Evolutionary conservation across 2,329 filamentous ascomycete species (phyloP), one percentile per base, ranked within the genome.

Genomic region (Penicillium sp.): DNA sequence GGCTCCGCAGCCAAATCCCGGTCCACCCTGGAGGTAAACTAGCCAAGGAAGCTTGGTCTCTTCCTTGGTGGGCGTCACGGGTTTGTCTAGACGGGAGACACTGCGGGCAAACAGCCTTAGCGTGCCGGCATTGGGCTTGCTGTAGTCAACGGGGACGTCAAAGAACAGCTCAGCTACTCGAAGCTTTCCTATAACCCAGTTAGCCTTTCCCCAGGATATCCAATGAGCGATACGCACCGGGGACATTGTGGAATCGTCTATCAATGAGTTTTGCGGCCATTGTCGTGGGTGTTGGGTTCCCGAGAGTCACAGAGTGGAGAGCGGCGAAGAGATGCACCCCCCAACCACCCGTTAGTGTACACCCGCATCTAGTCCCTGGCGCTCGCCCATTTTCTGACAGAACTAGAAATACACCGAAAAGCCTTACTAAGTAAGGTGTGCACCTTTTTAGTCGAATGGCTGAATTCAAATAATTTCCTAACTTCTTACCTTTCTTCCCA

Each of bases 11-110:
- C 85, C 83, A 61, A 86, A 83, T 3, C 90, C 90, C 0, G 90
- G 91, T 0, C 91, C 91, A 53, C 91, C 91, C 71, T 94, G 85
- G 11, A 95, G 77, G 64, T 85, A 95, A 51, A 90, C 76, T 40
- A 74, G 70, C 77, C 78, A 84, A 52, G 81, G 81, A 8, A 79
- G 64, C 52, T 78, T 74, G 40, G 71, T 68, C 29, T 72, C 69
- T 16, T 71, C 69, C 20, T 74, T 72, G n/a, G 64, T 56, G 1
- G 61, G 51, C 23, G 71, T 66, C 43, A 76, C 77, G 46, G 84
- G 79, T 34, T 56, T 62, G 18, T 55, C 53, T 47, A 82, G 73
- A 57, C 83, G 86, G 44, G 78, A 74, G 13, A 85, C 86, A 43
- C 80, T 85, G 42, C 89, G 84, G 27, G 80, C 89, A 67, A 95